Evolutionary conservation across 805 yeast species (phyloP).

Genomic region (Sugiyamaella floridensis): DNA sequence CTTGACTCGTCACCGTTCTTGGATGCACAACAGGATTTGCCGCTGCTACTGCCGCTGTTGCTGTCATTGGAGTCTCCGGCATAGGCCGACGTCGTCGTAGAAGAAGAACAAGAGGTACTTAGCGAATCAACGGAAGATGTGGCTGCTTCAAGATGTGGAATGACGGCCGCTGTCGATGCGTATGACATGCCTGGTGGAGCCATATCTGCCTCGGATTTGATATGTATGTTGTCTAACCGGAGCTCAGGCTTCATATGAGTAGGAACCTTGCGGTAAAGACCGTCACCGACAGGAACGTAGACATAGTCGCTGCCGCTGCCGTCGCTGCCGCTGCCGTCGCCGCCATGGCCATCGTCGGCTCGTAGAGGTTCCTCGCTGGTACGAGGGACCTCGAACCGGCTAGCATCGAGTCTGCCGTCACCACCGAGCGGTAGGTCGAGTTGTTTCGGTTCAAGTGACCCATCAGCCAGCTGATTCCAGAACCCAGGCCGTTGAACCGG

Average conservation of each 20-base stretch:
- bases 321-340: slow-evolving; percentile 10
- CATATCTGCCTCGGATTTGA: background rate
- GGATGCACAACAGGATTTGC: background rate
- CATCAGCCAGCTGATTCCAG: background rate
- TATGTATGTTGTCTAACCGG: background rate
- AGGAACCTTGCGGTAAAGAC: slow-evolving; percentile 22
- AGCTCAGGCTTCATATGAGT: background rate
- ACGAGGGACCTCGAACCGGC: too few species aligned
- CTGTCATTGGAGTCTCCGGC: background rate
- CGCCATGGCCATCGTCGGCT: too few species aligned
- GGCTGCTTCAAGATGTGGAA: background rate
- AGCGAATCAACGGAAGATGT: background rate
- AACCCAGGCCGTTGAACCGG: background rate
- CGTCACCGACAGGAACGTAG: slow-evolving; percentile 31
- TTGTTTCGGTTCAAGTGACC: too few species aligned
- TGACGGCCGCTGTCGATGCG: background rate
- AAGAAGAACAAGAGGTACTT: background rate
- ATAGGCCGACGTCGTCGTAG: background rate
- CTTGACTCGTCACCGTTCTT: background rate
- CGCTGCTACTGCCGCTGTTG: background rate
- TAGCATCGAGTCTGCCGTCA: too few species aligned
- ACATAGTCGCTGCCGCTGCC: slow-evolving; percentile 18
- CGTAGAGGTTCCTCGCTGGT: too few species aligned
- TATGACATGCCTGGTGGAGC: background rate
- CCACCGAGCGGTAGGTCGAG: too few species aligned